Conservation (phyloP, 345 rosid species). For the Sisymbrium altissimum region DNA sequence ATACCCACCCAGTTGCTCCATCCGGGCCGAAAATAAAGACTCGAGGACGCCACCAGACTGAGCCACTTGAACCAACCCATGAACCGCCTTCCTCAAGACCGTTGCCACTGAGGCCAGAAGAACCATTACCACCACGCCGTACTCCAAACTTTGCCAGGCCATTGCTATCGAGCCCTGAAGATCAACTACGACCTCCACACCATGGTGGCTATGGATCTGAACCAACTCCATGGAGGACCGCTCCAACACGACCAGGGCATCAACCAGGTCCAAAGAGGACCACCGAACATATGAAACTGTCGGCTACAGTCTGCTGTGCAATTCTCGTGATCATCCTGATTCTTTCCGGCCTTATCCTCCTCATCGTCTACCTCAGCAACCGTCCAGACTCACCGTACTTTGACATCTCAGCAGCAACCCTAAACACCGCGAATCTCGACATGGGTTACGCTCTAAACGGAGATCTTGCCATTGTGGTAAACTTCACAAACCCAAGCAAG, state of each 20-base stretch:
- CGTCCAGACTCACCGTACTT: constrained; percentile 71
- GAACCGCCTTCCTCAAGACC: constrained; percentile 33
- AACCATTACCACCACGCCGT: constrained; percentile 20
- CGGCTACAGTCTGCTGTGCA: constrained; percentile 55
- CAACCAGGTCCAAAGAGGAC: constrained; percentile 33
- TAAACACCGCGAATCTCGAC: constrained; percentile 75
- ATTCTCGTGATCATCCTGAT: constrained; percentile 55
- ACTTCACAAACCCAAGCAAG: constrained; percentile 88
- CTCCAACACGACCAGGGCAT: constrained; percentile 26
- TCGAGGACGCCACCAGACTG: constrained; percentile 29
- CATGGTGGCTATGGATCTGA: constrained; percentile 1
- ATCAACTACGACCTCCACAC: constrained; percentile 17
- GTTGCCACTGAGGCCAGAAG: constrained; percentile 33
- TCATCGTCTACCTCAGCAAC: constrained; percentile 64
- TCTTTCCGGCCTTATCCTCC: constrained; percentile 59
- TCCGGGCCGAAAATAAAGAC: constrained; percentile 20
- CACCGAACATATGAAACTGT: constrained; percentile 44
- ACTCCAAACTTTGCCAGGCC: constrained; percentile 19
- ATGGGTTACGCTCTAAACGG: constrained; percentile 64
- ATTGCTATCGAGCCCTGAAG: constrained; percentile 16
- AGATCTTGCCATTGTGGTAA: constrained; percentile 60
- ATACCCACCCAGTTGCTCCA: constrained; percentile 17
- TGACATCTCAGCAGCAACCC: constrained; percentile 56
- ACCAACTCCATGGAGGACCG: constrained; percentile 20
- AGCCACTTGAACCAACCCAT: constrained; percentile 13